Evolutionary conservation across 768 basidiomycete species (phyloP), one percentile per base, ranked within the genome.

Genomic region (Amanita exitialis): DNA sequence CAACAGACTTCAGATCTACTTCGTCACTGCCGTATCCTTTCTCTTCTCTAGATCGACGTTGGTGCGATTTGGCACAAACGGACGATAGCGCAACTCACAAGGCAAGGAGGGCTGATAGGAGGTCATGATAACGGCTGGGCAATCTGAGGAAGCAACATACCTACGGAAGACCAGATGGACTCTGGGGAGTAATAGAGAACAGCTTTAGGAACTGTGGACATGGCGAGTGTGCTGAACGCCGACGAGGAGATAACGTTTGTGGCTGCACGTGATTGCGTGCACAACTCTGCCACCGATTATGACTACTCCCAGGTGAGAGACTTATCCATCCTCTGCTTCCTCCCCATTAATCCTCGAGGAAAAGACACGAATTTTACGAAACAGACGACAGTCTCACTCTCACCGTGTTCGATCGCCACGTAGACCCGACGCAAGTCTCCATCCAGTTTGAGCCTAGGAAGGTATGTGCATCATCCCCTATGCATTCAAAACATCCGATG

Each of bases 281-380:
- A 30, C 39, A 34, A 20, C 44, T 48, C 21, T 20, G 30, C 48
- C 23, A 10, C 38, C 23, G 37, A 50, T 39, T 49, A 72, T 70
- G 70, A 57, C 70, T 47, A 59, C 69, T 44, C 59, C 65, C 43
- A 66, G 69, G 72, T 71, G 61, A 15, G 36, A 16, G n/a, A n/a
- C n/a, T n/a, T 5, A 9, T 23, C 20, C 15, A 1, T n/a, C 28
- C 13, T n/a, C 39, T 18, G 15, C 2, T 16, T 20, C 16, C 2
- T 37, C 36, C 34, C 2, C 13, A 13, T 23, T 34, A 28, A 28
- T 21, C 16, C 41, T 34, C 3, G 32, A 32, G 51, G 25, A 42
- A 28, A 35, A 90, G 88, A 65, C 82, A 91, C 69, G 88, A 90
- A 64, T 92, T 86, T 65, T 92, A 91, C 65, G 90, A 92, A 67